Conservation (phyloP, 176 grass and related monocot species). For the Aegilops sharonensis region DNA sequence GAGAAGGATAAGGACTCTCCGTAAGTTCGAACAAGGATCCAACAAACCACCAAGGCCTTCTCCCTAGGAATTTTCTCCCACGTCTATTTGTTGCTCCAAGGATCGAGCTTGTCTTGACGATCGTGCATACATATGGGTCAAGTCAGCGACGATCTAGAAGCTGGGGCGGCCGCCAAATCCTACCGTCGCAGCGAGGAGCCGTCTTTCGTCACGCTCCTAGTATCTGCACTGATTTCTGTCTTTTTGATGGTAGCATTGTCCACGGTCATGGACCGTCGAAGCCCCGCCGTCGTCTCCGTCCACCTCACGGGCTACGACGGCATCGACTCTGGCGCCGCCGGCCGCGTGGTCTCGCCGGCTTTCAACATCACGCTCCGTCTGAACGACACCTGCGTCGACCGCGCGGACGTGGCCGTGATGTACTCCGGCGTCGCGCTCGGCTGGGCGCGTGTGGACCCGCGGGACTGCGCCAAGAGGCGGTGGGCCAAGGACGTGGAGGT, state of each 20-base stretch:
- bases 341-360: conserved; percentile 18
- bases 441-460: conserved; percentile 28
- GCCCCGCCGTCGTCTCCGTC: not conserved
- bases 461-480: conserved; percentile 18
- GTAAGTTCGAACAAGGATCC: too few relatives aligned
- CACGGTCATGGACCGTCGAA: not conserved
- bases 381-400: conserved; percentile 25
- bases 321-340: conserved; percentile 24
- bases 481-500: conserved; percentile 10
- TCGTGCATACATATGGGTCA: not conserved
- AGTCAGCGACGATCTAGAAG: not conserved
- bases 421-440: conserved; percentile 39
- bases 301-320: conserved; percentile 15
- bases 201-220: too few relatives aligned
- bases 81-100: not conserved
- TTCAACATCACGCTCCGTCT: conserved; percentile 30
- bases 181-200: not conserved
- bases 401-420: not conserved
- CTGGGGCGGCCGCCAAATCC: not conserved
- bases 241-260: not conserved
- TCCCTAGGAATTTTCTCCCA: not conserved
- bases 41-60: not conserved
- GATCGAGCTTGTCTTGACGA: not conserved
- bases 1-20: not conserved
- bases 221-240: not conserved